These are phyloP conservation scores for Sedum album DNA, from an alignment of 164 flowering plant genomes.

Conservation along the genomic window DNA sequence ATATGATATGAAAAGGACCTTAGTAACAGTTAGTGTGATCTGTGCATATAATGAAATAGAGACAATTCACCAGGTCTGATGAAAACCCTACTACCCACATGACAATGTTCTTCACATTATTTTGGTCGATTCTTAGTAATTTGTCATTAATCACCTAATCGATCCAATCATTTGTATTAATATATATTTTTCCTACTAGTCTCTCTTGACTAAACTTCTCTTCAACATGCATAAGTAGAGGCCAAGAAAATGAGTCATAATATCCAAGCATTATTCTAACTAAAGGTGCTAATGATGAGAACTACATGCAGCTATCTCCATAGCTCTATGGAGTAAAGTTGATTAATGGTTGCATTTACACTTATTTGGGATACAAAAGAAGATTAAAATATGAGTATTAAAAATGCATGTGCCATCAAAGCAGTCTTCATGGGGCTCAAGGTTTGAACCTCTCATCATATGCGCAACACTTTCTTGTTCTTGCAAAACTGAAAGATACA, in stretches of 20 bases:
- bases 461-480: not conserved
- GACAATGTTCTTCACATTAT: conserved; percentile 2
- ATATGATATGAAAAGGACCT: not conserved
- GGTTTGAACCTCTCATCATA: not conserved
- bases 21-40: not conserved
- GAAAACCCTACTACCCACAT: not conserved
- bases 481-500: not conserved
- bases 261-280: too few relatives aligned
- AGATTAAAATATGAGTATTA: not conserved
- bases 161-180: not conserved
- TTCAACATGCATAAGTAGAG: not conserved
- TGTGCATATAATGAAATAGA: not conserved
- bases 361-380: not conserved
- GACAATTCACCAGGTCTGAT: not conserved
- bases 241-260: not conserved
- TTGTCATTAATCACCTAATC: not conserved
- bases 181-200: not conserved
- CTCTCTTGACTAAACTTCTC: not conserved
- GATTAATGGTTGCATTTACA: not conserved
- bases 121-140: not conserved
- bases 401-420: not conserved
- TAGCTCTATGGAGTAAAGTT: not conserved
- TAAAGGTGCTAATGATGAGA: too few relatives aligned
- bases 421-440: conserved; percentile 4
- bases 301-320: not conserved